Conservation (phyloP, 139 green algal species). For the Bryopsis sp. region DNA sequence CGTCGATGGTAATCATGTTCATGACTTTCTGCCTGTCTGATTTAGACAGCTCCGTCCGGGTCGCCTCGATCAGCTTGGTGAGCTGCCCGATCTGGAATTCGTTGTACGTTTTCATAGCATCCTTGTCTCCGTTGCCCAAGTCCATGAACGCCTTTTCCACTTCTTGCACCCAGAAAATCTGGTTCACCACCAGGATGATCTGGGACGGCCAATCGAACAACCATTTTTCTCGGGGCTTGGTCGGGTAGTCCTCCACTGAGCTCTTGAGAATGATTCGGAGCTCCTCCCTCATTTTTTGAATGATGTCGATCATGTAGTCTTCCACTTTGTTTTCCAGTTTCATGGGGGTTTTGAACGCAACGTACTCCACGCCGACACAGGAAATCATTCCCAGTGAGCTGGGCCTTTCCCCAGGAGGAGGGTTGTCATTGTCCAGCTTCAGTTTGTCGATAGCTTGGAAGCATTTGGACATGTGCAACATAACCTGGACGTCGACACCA, state of each 20-base stretch:
- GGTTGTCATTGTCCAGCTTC: slow-evolving; percentile 57
- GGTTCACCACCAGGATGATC: slow-evolving; percentile 82
- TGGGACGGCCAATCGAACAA: slow-evolving; percentile 79
- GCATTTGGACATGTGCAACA: slow-evolving; percentile 82
- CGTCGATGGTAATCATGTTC: slow-evolving; percentile 86
- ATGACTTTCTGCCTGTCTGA: slow-evolving; percentile 32
- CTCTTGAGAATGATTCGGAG: slow-evolving; percentile 57
- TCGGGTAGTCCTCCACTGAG: slow-evolving; percentile 61
- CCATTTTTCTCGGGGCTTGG: slow-evolving; percentile 66
- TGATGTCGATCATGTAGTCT: slow-evolving; percentile 79
- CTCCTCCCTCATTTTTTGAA: slow-evolving; percentile 74
- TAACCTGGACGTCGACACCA: slow-evolving; percentile 36
- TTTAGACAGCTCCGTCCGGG: slow-evolving; percentile 47
- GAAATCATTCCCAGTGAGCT: slow-evolving; percentile 70
- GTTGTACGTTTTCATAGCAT: slow-evolving; percentile 73
- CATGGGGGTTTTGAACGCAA: slow-evolving; percentile 55
- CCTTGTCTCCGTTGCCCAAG: slow-evolving; percentile 46
- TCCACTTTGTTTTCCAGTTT: slow-evolving; percentile 79
- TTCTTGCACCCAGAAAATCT: slow-evolving; percentile 85
- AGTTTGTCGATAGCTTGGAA: slow-evolving; percentile 86
- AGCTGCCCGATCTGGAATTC: slow-evolving; percentile 76
- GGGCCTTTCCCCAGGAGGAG: slow-evolving; percentile 41
- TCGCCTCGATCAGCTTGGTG: slow-evolving; percentile 69
- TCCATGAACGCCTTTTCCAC: slow-evolving; percentile 67
- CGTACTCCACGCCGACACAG: slow-evolving; percentile 73